Evolutionary conservation across 108 stramenopile species (phyloP), one percentile per base, ranked within the genome.

Genomic region (Aurantiochytrium sp.): DNA sequence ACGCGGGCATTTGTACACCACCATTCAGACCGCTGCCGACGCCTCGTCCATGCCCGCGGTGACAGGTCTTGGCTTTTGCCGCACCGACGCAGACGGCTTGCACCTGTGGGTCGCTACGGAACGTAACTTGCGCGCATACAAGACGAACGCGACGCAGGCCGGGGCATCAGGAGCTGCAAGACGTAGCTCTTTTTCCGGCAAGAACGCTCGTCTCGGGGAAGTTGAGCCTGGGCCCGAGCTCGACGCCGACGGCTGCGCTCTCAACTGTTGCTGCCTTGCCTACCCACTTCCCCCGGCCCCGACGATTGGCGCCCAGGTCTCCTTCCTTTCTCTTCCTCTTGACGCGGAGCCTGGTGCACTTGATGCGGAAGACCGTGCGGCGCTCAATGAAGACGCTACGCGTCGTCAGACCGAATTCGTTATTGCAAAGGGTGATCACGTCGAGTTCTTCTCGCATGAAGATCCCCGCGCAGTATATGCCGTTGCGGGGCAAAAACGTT

Each of bases 401-500:
- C 47, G 16, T 8, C 87, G 53, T 8, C 53, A 87, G 16, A 18
- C 53, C 87, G 90, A 92, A 35, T 59, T 93, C 53, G 90, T 93
- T 16, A 58, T 92, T 45, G 92, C 91, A 4, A 91, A 92, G 5
- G 53, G 35, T n/a, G 92, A 92, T 43, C 92, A 90, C 57, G 47
- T 93, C 4, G 92, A 73, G 23, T 90, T 91, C 55, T 92, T 89
- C 87, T 88, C 91, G 21, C 18, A 49, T 4, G 91, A 93, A 21
- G 92, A 92, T 21, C 89, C 91, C 8, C 90, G 92, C 14, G 90
- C 91, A 5, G 91, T 91, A 18, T 88, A 88, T 5, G 91, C 89
- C 25, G 89, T 92, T 90, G 89, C 88, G 58, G 92, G 92, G 53
- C 28, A 73, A 14, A 92, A 92, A 58, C 69, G 87, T 72, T 44